Evolutionary conservation across 305 asterid species (phyloP).

Genomic region (Fraxinus baroniana): DNA sequence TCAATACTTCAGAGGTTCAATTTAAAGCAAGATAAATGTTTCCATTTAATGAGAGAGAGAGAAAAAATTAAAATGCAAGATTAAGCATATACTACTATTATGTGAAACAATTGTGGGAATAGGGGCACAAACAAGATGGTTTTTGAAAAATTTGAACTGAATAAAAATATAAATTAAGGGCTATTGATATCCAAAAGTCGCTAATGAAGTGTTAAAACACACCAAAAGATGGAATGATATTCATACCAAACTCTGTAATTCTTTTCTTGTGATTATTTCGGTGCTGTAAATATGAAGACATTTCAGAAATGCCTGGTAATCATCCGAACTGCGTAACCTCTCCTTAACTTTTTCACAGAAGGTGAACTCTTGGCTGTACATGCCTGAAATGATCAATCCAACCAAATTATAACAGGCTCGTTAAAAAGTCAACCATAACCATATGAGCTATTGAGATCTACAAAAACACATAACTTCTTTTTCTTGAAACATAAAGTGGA

Average conservation of each 20-base stretch:
- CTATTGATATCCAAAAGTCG: conserved; percentile 4
- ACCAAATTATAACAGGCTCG: conserved; percentile 16
- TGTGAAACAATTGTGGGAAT: neutral
- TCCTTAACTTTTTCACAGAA: conserved; percentile 98
- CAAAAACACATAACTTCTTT: neutral
- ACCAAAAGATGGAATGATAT: conserved; percentile 14
- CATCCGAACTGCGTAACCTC: conserved; percentile 75
- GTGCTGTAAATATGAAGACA: conserved; percentile 97
- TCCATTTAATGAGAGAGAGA: neutral
- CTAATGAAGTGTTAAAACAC: conserved; percentile 11
- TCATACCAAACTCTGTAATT: conserved; percentile 83
- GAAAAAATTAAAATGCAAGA: neutral
- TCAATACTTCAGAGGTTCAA: conserved; percentile 4
- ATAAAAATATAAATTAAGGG: neutral
- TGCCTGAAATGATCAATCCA: conserved; percentile 54
- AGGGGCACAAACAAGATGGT: conserved; percentile 9
- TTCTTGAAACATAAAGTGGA: neutral
- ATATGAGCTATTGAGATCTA: neutral
- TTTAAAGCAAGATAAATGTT: conserved; percentile 5
- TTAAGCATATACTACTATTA: conserved; percentile 11
- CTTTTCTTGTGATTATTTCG: conserved; percentile 92
- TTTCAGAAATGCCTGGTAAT: conserved; percentile 94
- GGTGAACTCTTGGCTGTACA: conserved; percentile 73
- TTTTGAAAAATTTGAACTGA: conserved; percentile 14
- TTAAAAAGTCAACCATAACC: conserved; percentile 13